A percentile compares a stretch with the other conserved stretches of the same genome.
These are phyloP conservation scores for Lentinula lateritia DNA, from an alignment of 768 basidiomycete genomes.

Conservation along the genomic window DNA sequence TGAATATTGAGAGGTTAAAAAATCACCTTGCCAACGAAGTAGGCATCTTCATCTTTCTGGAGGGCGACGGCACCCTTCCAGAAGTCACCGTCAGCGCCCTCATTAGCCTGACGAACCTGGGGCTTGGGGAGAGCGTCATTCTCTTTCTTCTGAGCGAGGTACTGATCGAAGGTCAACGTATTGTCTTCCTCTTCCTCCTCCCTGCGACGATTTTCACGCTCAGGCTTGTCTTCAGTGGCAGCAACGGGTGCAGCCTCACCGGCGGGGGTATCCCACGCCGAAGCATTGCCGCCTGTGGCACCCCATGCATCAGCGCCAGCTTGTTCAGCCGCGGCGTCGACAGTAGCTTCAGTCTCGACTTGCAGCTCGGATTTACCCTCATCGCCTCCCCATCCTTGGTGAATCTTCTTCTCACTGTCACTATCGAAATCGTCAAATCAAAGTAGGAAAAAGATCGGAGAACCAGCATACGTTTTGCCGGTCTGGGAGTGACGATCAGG, in stretches of 20 bases:
- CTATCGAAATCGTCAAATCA: conserved; percentile 31
- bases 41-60: conserved; percentile 54
- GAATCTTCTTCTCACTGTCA: conserved; percentile 93
- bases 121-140: conserved; percentile 62
- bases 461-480: conserved; percentile 63
- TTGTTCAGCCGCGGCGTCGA: conserved; percentile 60
- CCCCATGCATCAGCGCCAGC: conserved; percentile 24
- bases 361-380: conserved; percentile 81
- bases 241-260: conserved; percentile 6
- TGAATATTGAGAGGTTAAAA: neutral
- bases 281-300: conserved; percentile 21
- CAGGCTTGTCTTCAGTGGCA: conserved; percentile 25
- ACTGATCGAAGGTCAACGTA: conserved; percentile 91
- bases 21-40: conserved; percentile 86
- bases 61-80: conserved; percentile 71
- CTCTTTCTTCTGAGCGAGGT: conserved; percentile 77
- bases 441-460: neutral
- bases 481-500: conserved; percentile 87
- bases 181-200: conserved; percentile 87
- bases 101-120: conserved; percentile 78
- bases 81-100: conserved; percentile 61
- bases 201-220: conserved; percentile 25
- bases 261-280: conserved; percentile 26
- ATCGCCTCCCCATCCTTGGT: conserved; percentile 93
- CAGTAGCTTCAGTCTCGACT: conserved; percentile 68